Conservation (phyloP, 768 basidiomycete species). For the Tricholoma sp. region DNA sequence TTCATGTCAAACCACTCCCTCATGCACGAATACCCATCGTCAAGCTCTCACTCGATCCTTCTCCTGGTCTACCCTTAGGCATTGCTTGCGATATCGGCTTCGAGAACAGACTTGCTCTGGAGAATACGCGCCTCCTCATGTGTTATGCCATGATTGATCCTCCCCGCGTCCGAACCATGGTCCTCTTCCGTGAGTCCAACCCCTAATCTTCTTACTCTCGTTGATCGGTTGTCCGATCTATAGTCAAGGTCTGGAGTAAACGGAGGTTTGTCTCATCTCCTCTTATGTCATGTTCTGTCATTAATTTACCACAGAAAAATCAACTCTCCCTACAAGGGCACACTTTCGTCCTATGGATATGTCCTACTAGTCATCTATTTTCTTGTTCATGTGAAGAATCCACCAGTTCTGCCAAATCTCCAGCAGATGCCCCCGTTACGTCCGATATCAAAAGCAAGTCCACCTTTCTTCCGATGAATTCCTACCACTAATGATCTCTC, state of each 20-base stretch:
- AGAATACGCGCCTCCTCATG: slow-evolving; percentile 93
- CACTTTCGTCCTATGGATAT: slow-evolving; percentile 95
- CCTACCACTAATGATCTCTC: slow-evolving; percentile 10
- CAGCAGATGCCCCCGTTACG: slow-evolving; percentile 92
- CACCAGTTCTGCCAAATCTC: slow-evolving; percentile 92
- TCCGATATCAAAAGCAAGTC: slow-evolving; percentile 71
- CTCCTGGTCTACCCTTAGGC: slow-evolving; percentile 73
- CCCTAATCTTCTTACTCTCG: slow-evolving; percentile 3
- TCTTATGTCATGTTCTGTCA: slow-evolving; percentile 4
- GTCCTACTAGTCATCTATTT: slow-evolving; percentile 98
- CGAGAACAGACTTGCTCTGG: slow-evolving; percentile 93
- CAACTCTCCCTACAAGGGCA: slow-evolving; percentile 97
- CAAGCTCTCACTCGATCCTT: slow-evolving; percentile 89
- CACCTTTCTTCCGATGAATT: background rate
- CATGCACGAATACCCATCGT: slow-evolving; percentile 98
- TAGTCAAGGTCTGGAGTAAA: slow-evolving; percentile 99
- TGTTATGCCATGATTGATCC: slow-evolving; percentile 98
- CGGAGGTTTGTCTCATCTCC: slow-evolving; percentile 51
- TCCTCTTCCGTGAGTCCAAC: slow-evolving; percentile 83
- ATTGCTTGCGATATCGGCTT: slow-evolving; percentile 99
- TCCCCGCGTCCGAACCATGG: slow-evolving; percentile 86
- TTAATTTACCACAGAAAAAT: slow-evolving; percentile 64
- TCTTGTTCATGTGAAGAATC: slow-evolving; percentile 95
- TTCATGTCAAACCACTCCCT: slow-evolving; percentile 92
- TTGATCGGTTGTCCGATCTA: slow-evolving; percentile 12